Base-by-base conservation (phyloP, 139 green algal species). In the Micractinium sp. region DNA sequence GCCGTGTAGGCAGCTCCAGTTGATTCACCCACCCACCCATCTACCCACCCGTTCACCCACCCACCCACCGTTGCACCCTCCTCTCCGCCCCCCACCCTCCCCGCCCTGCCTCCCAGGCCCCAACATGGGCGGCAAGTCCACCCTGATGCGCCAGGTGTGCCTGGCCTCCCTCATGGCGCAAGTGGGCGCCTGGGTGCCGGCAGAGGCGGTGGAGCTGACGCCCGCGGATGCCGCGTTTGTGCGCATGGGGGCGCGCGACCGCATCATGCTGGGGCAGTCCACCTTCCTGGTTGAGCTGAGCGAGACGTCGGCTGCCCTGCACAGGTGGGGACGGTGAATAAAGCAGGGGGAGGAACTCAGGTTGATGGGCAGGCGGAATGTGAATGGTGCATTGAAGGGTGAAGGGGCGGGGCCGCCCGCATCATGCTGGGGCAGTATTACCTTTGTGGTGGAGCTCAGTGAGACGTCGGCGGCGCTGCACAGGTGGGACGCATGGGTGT, bases 51-150 rank as follows among this genome's bases (percentile, higher is more conserved):
- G n/a, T 83, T 23, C 47, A 35, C 39, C 27, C 80, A 47, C 22
- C 3, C 16, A 39, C 71, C 16, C 25, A 12, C 71, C 71, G 25
- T 38, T 1, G n/a, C n/a, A n/a, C n/a, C 71, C 15, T 36, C 80
- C 80, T 36, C 19, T 20, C 76, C 35, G 0, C n/a, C n/a, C n/a
- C n/a, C n/a, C n/a, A n/a, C 66, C 16, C 66, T 29, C 69, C 69
- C 33, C 33, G 2, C 56, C 53, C 27, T 7, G 31, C 18, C 41
- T 29, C 38, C 22, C 94, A 81, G 96, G 98, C 2, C 97, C 98
- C 82, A 99, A 99, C 94, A 99, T 99, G 98, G 98, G 98, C 76
- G 98, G 98, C 89, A 99, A 99, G 92, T 96, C 91, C 86, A 99
- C 98, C 14, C 93, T 99, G 74, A 94, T 99, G 90, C 92, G 98